Conservation (phyloP, 1,284 basidiomycete species). For the Chalciporus sp. region DNA sequence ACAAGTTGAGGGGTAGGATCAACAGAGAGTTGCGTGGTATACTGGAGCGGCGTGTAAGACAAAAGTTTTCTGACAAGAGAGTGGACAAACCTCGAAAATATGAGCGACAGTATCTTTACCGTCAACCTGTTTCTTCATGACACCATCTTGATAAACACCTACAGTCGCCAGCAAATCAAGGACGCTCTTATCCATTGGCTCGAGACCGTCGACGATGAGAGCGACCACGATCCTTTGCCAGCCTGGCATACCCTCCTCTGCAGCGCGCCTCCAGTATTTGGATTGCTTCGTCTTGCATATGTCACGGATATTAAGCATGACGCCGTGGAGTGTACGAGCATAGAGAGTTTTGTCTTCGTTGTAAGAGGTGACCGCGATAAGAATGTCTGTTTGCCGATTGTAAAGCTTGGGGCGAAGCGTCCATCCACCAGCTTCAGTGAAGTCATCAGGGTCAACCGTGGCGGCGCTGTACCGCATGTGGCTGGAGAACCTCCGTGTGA, state of each 20-base stretch:
- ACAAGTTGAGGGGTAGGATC: constrained; percentile 89
- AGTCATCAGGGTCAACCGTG: constrained; percentile 95
- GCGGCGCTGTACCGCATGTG: constrained; percentile 94
- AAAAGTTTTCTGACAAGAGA: background rate
- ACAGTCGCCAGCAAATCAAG: constrained; percentile 87
- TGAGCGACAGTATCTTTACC: constrained; percentile 92
- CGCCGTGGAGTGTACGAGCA: constrained; percentile 89
- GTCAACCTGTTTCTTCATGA: constrained; percentile 95
- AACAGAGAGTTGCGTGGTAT: constrained; percentile 90
- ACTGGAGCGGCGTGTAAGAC: constrained; percentile 47
- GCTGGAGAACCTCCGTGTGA: constrained; percentile 38
- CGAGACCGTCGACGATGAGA: constrained; percentile 91
- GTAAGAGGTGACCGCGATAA: constrained; percentile 91
- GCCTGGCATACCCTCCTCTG: constrained; percentile 85
- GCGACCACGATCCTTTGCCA: constrained; percentile 96
- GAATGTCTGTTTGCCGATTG: constrained; percentile 88
- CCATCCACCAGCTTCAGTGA: constrained; percentile 79
- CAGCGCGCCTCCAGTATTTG: constrained; percentile 86
- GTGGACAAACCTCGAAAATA: constrained; percentile 75
- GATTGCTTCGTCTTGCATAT: constrained; percentile 97
- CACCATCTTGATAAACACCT: constrained; percentile 90
- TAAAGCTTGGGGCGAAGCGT: constrained; percentile 85
- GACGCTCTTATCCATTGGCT: constrained; percentile 94
- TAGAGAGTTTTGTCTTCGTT: constrained; percentile 95
- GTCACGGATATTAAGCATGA: constrained; percentile 98